These are phyloP conservation scores for Thelephora aurantiotincta DNA, from an alignment of 768 basidiomycete species.

Conservation along the genomic window DNA sequence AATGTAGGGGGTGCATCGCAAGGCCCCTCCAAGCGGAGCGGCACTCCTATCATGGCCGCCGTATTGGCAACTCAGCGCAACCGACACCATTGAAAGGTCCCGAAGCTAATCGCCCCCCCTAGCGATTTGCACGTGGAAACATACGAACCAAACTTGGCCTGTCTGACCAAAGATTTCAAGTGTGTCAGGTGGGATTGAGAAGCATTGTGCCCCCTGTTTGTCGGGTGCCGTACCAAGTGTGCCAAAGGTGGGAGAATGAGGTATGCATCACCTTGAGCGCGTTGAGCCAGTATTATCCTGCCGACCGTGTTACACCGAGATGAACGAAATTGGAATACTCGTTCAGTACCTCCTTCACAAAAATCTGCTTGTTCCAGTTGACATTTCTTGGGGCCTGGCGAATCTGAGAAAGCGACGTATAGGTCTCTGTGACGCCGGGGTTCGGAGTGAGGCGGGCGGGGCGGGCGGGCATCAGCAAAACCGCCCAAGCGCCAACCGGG, in stretches of 20 bases:
- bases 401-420: constrained; percentile 17
- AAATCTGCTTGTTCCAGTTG: constrained; percentile 10
- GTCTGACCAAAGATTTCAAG: too few relatives aligned
- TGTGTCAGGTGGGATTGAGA: constrained; percentile 35
- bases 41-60: too few relatives aligned
- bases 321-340: not conserved
- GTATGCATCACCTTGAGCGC: constrained; percentile 8
- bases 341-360: constrained; percentile 7
- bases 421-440: constrained; percentile 11
- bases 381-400: constrained; percentile 14
- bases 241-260: constrained; percentile 24
- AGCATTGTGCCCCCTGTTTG: constrained; percentile 13
- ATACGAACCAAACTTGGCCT: too few relatives aligned
- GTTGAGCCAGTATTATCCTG: constrained; percentile 20
- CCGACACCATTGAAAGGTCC: too few relatives aligned
- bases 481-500: too few relatives aligned
- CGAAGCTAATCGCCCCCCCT: too few relatives aligned
- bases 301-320: constrained; percentile 15
- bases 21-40: too few relatives aligned
- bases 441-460: constrained; percentile 6
- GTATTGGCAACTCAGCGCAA: too few relatives aligned
- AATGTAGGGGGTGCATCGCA: too few relatives aligned
- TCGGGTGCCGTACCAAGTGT: constrained; percentile 20
- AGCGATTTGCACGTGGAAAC: too few relatives aligned
- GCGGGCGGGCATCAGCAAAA: too few relatives aligned